Evolutionary conservation across 176 grass and related monocot species (phyloP).

Genomic region (Hyparrhenia diplandra): DNA sequence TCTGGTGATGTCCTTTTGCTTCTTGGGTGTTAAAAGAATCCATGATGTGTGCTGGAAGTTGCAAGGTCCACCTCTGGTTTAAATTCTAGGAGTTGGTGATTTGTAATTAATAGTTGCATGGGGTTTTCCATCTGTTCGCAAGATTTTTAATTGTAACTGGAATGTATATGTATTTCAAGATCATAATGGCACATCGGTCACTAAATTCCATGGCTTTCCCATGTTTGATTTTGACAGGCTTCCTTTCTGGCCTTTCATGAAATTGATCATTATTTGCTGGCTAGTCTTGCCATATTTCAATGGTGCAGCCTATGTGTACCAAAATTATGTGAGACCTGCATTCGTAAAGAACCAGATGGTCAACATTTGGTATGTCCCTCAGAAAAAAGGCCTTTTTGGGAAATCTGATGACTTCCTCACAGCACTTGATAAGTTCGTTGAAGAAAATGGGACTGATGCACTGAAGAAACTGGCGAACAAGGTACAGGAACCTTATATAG

Average conservation of each 20-base stretch:
- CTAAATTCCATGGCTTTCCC: slow-evolving; percentile 2
- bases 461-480: slow-evolving; percentile 60
- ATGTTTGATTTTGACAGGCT: slow-evolving; percentile 46
- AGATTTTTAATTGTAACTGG: neutral
- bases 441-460: slow-evolving; percentile 64
- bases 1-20: neutral
- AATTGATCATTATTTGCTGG: slow-evolving; percentile 71
- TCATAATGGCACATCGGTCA: neutral
- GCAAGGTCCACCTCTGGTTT: neutral
- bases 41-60: neutral
- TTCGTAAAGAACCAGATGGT: slow-evolving; percentile 51
- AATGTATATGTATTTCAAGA: neutral
- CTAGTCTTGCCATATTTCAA: slow-evolving; percentile 80
- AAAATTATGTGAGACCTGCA: slow-evolving; percentile 55
- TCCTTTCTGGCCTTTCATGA: slow-evolving; percentile 65
- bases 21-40: neutral
- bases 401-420: slow-evolving; percentile 60
- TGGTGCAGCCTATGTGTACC: slow-evolving; percentile 71
- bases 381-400: slow-evolving; percentile 39
- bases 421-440: slow-evolving; percentile 59
- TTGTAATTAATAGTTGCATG: neutral
- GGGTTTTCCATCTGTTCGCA: neutral
- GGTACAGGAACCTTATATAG: slow-evolving; percentile 21
- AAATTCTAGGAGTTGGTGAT: neutral
- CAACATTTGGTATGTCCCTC: slow-evolving; percentile 64